Conservation (phyloP, 108 stramenopile species). For the Skeletonema marinoi region DNA sequence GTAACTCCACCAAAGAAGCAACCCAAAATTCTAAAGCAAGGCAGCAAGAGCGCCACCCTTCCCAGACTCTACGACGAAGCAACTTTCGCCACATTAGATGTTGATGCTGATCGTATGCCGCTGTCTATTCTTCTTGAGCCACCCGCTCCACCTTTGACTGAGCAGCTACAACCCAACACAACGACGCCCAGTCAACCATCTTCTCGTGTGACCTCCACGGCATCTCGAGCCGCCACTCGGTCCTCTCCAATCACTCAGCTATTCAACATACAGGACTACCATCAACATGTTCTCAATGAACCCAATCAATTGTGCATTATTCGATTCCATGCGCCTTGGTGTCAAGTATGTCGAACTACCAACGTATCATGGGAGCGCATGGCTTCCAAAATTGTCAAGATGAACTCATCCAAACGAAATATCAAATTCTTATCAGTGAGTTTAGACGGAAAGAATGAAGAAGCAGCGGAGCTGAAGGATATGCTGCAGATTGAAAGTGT, state of each 20-base stretch:
- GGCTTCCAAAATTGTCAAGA: conserved; percentile 16
- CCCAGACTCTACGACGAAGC: not conserved
- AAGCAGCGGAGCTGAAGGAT: conserved; percentile 23
- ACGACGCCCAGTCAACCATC: not conserved
- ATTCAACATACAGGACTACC: not conserved
- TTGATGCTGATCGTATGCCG: conserved; percentile 20
- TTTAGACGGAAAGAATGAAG: conserved; percentile 2
- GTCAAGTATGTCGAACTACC: conserved; percentile 32
- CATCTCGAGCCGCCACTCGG: conserved; percentile 8
- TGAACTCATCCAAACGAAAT: not conserved
- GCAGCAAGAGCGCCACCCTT: not conserved
- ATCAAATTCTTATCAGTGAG: conserved; percentile 23
- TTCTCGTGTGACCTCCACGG: conserved; percentile 3
- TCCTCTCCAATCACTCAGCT: not conserved
- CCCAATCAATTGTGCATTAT: conserved; percentile 13
- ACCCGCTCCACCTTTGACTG: conserved; percentile 8
- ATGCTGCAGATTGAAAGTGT: conserved; percentile 23
- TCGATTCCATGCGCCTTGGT: conserved; percentile 48
- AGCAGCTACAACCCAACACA: not conserved
- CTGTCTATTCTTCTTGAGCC: conserved; percentile 22
- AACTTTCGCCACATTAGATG: conserved; percentile 2
- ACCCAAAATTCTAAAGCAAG: not conserved
- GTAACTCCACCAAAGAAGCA: not conserved
- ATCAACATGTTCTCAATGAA: not conserved
- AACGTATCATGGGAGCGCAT: conserved; percentile 37